Percentiles rank a stretch among this genome's conserved stretches.
phyloP scores from a whole-genome alignment of 2,329 filamentous ascomycete species.

The Claviceps sp. region DNA sequence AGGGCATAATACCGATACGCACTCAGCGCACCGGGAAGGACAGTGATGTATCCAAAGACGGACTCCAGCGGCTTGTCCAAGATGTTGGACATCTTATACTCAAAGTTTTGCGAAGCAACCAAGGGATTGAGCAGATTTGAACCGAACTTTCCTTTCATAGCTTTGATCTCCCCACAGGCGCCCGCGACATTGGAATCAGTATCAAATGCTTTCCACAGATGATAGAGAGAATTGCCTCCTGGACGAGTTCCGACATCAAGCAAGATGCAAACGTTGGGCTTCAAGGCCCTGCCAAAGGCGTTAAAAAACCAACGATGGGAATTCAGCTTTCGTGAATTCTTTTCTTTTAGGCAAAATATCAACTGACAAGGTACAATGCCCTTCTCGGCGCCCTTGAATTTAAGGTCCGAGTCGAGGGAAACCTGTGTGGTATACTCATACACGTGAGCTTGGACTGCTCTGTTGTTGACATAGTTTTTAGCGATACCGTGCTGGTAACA shows the following conservation, averaged over 20 bases:
- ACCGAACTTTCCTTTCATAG: slow-evolving; percentile 80
- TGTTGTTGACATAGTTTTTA: slow-evolving; percentile 95
- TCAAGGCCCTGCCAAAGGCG: slow-evolving; percentile 82
- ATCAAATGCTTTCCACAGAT: slow-evolving; percentile 98
- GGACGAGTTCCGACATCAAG: slow-evolving; percentile 94
- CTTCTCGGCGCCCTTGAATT: slow-evolving; percentile 98
- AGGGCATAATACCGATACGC: slow-evolving; percentile 92
- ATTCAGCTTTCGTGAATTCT: slow-evolving; percentile 95
- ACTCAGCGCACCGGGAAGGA: slow-evolving; percentile 85
- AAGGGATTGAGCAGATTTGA: slow-evolving; percentile 80
- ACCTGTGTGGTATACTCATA: slow-evolving; percentile 99
- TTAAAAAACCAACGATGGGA: slow-evolving; percentile 99
- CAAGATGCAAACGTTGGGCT: slow-evolving; percentile 92
- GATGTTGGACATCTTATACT: slow-evolving; percentile 99
- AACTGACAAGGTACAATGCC: slow-evolving; percentile 97
- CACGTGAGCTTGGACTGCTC: slow-evolving; percentile 88
- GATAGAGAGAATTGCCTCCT: slow-evolving; percentile 80
- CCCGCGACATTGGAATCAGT: slow-evolving; percentile 95
- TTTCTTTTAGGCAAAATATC: slow-evolving; percentile 97
- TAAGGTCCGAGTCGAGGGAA: slow-evolving; percentile 84
- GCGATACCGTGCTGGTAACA: slow-evolving; percentile 98
- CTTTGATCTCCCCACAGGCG: slow-evolving; percentile 94
- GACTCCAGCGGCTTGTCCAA: slow-evolving; percentile 94
- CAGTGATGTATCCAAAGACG: slow-evolving; percentile 96
- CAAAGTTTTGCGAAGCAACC: slow-evolving; percentile 95